Evolutionary conservation across 2,329 filamentous ascomycete genomes (phyloP).

Genomic region (Geoglossum cookeanum): DNA sequence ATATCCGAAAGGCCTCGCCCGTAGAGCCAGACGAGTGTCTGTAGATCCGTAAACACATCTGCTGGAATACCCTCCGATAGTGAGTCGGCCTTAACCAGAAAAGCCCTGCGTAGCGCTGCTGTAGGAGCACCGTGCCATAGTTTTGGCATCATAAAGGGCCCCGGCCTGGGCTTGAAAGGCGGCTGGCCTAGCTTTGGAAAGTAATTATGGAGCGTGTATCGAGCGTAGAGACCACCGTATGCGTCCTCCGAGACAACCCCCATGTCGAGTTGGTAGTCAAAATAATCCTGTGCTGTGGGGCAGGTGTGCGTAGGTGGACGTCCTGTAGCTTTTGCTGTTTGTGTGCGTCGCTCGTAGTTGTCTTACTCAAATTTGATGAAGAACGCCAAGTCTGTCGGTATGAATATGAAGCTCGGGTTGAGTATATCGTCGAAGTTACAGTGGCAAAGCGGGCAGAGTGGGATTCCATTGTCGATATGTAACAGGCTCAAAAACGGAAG

Average conservation of each 20-base stretch:
- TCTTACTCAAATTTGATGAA: conserved; percentile 11
- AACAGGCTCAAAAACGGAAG: not conserved
- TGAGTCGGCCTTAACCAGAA: not conserved
- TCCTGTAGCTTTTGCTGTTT: not conserved
- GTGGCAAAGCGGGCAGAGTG: conserved; percentile 10
- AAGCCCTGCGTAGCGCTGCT: not conserved
- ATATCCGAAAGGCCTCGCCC: not conserved
- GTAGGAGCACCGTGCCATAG: not conserved
- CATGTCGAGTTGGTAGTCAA: not conserved
- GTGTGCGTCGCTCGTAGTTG: conserved; percentile 5
- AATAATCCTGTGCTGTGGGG: not conserved
- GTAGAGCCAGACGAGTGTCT: not conserved
- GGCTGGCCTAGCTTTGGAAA: not conserved
- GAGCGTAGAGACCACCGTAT: not conserved
- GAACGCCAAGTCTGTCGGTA: conserved; percentile 9
- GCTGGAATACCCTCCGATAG: not conserved
- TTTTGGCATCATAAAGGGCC: not conserved
- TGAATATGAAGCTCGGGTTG: conserved; percentile 9
- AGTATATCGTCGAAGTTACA: conserved; percentile 7
- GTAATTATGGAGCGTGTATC: not conserved
- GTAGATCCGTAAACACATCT: not conserved
- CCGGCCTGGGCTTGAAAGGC: not conserved
- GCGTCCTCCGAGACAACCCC: not conserved
- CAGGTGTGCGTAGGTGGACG: not conserved
- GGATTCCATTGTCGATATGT: conserved; percentile 8